Base-by-base conservation (phyloP, 352 stramenopile species). In the Globisporangium heterothallicum region DNA sequence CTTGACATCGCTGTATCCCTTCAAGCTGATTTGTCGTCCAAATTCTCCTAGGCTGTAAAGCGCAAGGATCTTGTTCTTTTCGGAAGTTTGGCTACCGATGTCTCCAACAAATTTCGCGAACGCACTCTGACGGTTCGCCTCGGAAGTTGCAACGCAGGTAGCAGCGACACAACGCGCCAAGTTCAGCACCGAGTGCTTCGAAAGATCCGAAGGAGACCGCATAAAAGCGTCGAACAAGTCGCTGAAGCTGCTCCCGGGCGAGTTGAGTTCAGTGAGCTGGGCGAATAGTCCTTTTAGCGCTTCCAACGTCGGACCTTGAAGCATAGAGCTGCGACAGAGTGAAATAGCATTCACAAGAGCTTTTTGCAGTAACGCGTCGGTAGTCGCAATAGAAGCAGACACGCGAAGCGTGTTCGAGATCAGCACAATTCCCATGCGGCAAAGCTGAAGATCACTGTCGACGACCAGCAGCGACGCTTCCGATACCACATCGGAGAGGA, bases 401-500 rank as follows among this genome's bases (percentile, higher is more conserved):
- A 90, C 73, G 22, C 72, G 59, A 24, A 97, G 64, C 1, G 88
- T 66, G 42, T 88, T 82, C 22, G 76, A 81, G 30, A 94, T 75
- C 25, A 98, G 68, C 42, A 81, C 91, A 49, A 99, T 83, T 32
- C 88, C 86, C 35, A 98, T 82, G 56, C 97, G 91, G 52, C 92
- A 98, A 30, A 99, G 64, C 64, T 99, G 96, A 14, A 99, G 70
- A 63, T 99, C 97, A n/a, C 80, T 88, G 66, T 98, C 95, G 12
- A 87, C 76, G 44, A 99, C 80, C 12, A 99, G 79, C 27, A 73
- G 53, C 13, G 94, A 88, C 12, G 93, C 69, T 61, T 99, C 95
- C 14, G 84, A 68, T 7, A 98, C 70, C 6, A 98, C 80, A 25
- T 88, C 82, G 13, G 78, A 83, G 48, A 97, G 88, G 34, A 98